Base-by-base conservation (phyloP, 2,329 filamentous ascomycete genomes). In the Xylariaceae sp. region DNA sequence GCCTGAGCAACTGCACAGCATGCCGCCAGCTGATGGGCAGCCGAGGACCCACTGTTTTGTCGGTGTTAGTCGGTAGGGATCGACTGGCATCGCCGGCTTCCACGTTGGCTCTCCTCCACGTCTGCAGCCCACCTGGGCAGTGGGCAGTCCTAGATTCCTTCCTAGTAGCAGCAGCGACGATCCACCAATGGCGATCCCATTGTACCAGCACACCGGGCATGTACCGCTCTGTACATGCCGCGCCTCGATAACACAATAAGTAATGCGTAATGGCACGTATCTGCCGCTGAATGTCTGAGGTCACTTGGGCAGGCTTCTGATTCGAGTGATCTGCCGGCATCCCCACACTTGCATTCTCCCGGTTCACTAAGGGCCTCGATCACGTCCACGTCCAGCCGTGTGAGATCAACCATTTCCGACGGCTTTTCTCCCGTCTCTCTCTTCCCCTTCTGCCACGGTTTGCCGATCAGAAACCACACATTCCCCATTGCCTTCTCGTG, bases 261-360 rank as follows among this genome's bases (percentile, higher is more conserved):
- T 26, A 26, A 26, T n/a, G 8, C 26, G 26, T 26, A 26, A 26
- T 26, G 26, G 8, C 26, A 26, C 26, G n/a, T n/a, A n/a, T n/a
- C n/a, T n/a, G n/a, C n/a, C n/a, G n/a, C n/a, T n/a, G n/a, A n/a
- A n/a, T n/a, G n/a, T n/a, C n/a, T n/a, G n/a, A n/a, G n/a, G n/a
- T n/a, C n/a, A 36, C 55, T 51, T 39, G 10, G 12, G 47, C 46
- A n/a, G n/a, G 26, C 8, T 26, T 53, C 55, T 57, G 57, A 58
- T 60, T 57, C 53, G 57, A 30, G 8, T 10, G 21, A 16, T 18
- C 12, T 22, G 44, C 26, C 5, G 26, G 26, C n/a, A n/a, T n/a
- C 54, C 54, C 57, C 57, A 57, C 57, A 53, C 51, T 52, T n/a
- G n/a, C n/a, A 34, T 34, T 16, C 12, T 12, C 5, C 5, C 5